Base-by-base conservation (phyloP, 1,139 yeast genomes). In the Pichia cactophila region DNA sequence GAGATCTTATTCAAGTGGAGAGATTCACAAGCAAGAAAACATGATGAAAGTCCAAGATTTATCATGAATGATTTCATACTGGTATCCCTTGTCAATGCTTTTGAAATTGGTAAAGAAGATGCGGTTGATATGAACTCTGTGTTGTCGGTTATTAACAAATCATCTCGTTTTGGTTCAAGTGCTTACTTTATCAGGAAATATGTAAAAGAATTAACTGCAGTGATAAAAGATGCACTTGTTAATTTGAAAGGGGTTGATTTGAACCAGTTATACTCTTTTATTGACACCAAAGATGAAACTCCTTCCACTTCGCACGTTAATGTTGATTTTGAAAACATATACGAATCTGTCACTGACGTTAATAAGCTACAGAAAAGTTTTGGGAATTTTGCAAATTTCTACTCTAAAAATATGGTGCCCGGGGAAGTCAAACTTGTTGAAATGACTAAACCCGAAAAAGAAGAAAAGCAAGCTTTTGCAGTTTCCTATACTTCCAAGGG, bases 31-130 rank as follows among this genome's bases (percentile, higher is more conserved):
- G 97, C 97, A 1, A 75, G 95, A 53, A 60, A 70, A 42, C 74
- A 77, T 45, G 99, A 94, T 62, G 99, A 94, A 65, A 86, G 95
- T 2, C 80, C 84, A 1, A 72, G 95, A 54, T 92, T 71, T 59
- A 71, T 92, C 9, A 83, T 90, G 92, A 81, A 96, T 5, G 89
- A 88, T 61, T 95, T 85, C 59, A 66, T 84, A 10, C 64, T 92
- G 46, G 83, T 84, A 0, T 74, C 83, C 1, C 67, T 92, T 47
- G 81, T 83, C 4, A 70, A 75, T 12, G 45, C 53, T 4, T 57
- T 62, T 38, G 57, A 54, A 17, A 42, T 54, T 23, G 49, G 54
- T 5, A 46, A 48, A 4, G 45, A 49, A 33, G 55, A 72, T 12
- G 69, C 72, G 42, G 94, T 96, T 1, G 74, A 77, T 0, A 81